Conservation (phyloP, 2,329 filamentous ascomycete genomes). For the Phyllachora maydis region DNA sequence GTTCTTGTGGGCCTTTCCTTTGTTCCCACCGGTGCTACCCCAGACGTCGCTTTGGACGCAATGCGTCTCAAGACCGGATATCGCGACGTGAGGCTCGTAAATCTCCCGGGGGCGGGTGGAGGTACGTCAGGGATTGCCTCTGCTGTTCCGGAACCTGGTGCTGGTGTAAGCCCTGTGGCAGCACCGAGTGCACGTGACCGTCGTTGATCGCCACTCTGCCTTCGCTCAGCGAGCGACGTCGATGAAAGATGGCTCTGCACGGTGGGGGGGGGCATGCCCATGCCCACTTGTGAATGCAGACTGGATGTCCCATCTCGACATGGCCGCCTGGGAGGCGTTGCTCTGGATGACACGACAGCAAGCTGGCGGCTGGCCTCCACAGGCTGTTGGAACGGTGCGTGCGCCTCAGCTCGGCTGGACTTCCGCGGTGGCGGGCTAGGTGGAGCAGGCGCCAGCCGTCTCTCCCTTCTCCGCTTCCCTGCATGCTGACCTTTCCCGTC, state of each 20-base stretch:
- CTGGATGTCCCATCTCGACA: conserved; percentile 48
- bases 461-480: conserved; percentile 22
- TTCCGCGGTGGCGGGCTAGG: conserved; percentile 42
- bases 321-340: conserved; percentile 33
- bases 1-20: conserved; percentile 41
- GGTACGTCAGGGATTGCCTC: too few species aligned
- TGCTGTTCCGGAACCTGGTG: too few species aligned
- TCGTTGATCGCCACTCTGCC: too few species aligned
- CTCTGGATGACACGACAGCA: conserved; percentile 12
- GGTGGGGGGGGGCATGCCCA: conserved; percentile 25
- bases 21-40: conserved; percentile 26
- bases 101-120: too few species aligned
- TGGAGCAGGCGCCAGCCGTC: conserved; percentile 23
- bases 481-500: conserved; percentile 21
- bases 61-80: conserved; percentile 59
- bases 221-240: conserved; percentile 24
- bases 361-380: too few species aligned
- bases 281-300: conserved; percentile 34
- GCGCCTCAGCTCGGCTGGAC: conserved; percentile 18
- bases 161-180: too few species aligned
- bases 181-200: too few species aligned
- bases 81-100: conserved; percentile 47
- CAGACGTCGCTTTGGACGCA: conserved; percentile 40
- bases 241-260: conserved; percentile 42
- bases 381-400: conserved; percentile 18